Percentiles rank a stretch among this genome's conserved stretches.
phyloP scores from a whole-genome alignment of 306 rosid genomes.

The Pachyrhizus erosus region DNA sequence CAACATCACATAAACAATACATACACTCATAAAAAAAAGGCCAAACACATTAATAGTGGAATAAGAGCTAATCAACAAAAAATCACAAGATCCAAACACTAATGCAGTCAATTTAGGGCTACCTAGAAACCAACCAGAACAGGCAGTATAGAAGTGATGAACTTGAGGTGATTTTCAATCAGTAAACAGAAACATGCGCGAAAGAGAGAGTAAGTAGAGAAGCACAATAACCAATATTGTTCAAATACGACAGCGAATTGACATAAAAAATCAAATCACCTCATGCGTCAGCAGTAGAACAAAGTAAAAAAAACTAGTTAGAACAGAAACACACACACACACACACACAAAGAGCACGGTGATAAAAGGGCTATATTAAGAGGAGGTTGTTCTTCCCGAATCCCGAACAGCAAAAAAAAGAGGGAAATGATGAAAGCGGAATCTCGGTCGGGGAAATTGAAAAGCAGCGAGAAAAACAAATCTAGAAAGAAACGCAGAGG shows the following conservation, averaged over 20 bases:
- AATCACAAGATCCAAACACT: slow-evolving; percentile 42
- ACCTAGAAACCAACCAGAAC: slow-evolving; percentile 21
- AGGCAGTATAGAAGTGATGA: background rate
- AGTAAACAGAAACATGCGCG: background rate
- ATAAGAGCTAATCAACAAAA: background rate
- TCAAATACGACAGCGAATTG: background rate
- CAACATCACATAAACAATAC: background rate
- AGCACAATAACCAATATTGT: slow-evolving; percentile 18
- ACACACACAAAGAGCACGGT: background rate
- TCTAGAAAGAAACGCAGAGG: slow-evolving; percentile 33
- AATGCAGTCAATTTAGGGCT: slow-evolving; percentile 1
- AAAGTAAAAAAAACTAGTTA: background rate
- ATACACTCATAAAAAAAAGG: background rate
- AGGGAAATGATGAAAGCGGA: slow-evolving; percentile 42
- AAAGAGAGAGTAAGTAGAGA: background rate
- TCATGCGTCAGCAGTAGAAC: background rate
- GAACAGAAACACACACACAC: background rate
- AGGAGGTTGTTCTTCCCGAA: slow-evolving; percentile 4
- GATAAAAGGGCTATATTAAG: slow-evolving; percentile 14
- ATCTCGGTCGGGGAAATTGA: slow-evolving; percentile 25
- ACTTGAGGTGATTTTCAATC: background rate
- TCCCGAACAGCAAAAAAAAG: background rate
- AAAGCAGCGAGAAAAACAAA: slow-evolving; percentile 39
- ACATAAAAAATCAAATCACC: slow-evolving; percentile 23
- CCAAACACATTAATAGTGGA: background rate